Conservation (phyloP, 2,329 filamentous ascomycete genomes). For the Hypocrella siamensis region DNA sequence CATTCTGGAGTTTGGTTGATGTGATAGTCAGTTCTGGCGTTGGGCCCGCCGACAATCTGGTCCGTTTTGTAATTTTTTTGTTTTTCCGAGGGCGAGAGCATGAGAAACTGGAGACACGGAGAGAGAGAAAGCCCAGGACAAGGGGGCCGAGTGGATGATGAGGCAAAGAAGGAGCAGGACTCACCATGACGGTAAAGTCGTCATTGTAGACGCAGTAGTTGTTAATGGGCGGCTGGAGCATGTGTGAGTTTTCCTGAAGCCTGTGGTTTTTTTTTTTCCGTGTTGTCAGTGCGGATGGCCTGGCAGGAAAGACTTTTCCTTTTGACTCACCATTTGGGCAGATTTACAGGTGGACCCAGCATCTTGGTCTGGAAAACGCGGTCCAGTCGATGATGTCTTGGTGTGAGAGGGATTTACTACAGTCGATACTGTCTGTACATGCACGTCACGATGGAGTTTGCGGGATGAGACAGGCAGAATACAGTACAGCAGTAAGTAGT, state of each 20-base stretch:
- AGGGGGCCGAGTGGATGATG: background rate
- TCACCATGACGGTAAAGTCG: constrained; percentile 65
- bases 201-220: constrained; percentile 95
- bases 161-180: constrained; percentile 1
- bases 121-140: no score
- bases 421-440: no score
- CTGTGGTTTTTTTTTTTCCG: constrained; percentile 26
- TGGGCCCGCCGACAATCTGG: constrained; percentile 89
- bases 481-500: no score
- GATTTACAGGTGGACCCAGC: constrained; percentile 35
- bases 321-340: constrained; percentile 39
- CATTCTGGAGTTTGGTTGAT: constrained; percentile 93
- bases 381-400: background rate
- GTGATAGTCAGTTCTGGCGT: constrained; percentile 94
- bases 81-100: no score
- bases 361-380: constrained; percentile 14
- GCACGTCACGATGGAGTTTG: no score
- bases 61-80: no score
- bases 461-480: no score
- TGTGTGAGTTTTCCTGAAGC: constrained; percentile 82
- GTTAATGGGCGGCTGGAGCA: constrained; percentile 87
- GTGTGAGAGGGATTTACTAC: no score
- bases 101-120: no score
- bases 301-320: no score
- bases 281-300: background rate